Evolutionary conservation across 2,329 filamentous ascomycete species (phyloP).

Genomic region (Clonostachys rosea): DNA sequence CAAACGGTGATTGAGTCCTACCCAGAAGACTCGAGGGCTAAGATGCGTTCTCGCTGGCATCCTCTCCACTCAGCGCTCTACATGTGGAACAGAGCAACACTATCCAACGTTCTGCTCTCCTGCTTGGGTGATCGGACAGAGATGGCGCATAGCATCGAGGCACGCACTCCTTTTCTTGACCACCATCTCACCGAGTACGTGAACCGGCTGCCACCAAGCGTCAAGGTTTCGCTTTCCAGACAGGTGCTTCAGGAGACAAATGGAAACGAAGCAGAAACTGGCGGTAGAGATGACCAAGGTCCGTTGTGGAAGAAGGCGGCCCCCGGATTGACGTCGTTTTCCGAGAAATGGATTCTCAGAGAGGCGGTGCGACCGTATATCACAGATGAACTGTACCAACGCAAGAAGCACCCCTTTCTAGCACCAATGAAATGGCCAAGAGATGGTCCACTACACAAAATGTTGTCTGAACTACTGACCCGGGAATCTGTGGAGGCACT

Average conservation of each 20-base stretch:
- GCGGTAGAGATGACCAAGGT: not conserved
- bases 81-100: constrained; percentile 11
- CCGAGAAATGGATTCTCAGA: constrained; percentile 46
- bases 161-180: constrained; percentile 26
- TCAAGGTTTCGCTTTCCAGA: constrained; percentile 13
- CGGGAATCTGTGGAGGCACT: constrained; percentile 26
- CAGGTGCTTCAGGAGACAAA: not conserved
- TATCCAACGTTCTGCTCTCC: constrained; percentile 18
- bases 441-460: constrained; percentile 34
- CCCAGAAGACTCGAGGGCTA: constrained; percentile 8
- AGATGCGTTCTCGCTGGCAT: constrained; percentile 18
- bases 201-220: constrained; percentile 18
- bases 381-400: constrained; percentile 43
- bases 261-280: not conserved
- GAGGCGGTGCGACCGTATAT: constrained; percentile 45
- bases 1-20: constrained; percentile 3
- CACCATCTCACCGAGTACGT: constrained; percentile 21
- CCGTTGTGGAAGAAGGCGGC: constrained; percentile 5
- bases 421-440: constrained; percentile 34
- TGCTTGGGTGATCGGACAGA: constrained; percentile 25
- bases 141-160: constrained; percentile 28
- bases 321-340: constrained; percentile 14
- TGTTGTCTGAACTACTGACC: constrained; percentile 22
- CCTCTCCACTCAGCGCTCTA: constrained; percentile 17
- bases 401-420: constrained; percentile 44